phyloP scores from a whole-genome alignment of 805 yeast species.

The Saccharomycopsis javanensis region DNA sequence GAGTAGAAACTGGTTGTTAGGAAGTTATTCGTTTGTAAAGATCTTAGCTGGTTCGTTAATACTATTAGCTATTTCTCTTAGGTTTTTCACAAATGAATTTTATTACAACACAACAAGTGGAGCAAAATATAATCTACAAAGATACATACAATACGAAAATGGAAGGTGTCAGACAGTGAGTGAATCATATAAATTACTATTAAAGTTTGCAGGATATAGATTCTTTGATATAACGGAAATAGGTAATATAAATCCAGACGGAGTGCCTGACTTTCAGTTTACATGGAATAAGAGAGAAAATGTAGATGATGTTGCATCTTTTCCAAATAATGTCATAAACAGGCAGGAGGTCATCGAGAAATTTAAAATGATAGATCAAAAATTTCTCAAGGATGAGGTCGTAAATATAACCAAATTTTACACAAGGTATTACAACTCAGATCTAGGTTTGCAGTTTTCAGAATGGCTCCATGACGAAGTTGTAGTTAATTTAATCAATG shows the following conservation, averaged over 20 bases:
- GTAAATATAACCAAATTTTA: conserved; percentile 31
- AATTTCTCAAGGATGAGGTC: conserved; percentile 54
- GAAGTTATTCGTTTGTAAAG: neutral
- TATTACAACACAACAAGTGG: neutral
- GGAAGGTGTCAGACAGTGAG: neutral
- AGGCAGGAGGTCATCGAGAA: neutral
- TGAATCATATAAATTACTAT: neutral
- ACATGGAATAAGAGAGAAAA: neutral
- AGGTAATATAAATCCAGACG: neutral
- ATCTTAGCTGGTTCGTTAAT: neutral
- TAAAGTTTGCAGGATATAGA: neutral
- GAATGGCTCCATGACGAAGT: conserved; percentile 54
- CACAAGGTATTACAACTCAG: conserved; percentile 68
- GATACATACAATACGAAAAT: neutral
- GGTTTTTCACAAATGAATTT: neutral
- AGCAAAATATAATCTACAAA: neutral
- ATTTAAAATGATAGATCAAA: conserved; percentile 32
- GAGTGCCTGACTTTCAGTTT: neutral
- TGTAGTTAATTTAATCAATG: conserved; percentile 20
- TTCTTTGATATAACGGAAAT: neutral
- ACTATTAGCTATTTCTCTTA: neutral
- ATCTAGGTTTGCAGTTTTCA: conserved; percentile 61
- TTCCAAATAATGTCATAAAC: conserved; percentile 7
- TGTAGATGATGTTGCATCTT: neutral
- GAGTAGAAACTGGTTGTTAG: neutral